Percentiles rank a stretch among this genome's conserved stretches.
These are phyloP conservation scores for Plenodomus lindquistii DNA, from an alignment of 2,329 filamentous ascomycete genomes.

Conservation along the genomic window DNA sequence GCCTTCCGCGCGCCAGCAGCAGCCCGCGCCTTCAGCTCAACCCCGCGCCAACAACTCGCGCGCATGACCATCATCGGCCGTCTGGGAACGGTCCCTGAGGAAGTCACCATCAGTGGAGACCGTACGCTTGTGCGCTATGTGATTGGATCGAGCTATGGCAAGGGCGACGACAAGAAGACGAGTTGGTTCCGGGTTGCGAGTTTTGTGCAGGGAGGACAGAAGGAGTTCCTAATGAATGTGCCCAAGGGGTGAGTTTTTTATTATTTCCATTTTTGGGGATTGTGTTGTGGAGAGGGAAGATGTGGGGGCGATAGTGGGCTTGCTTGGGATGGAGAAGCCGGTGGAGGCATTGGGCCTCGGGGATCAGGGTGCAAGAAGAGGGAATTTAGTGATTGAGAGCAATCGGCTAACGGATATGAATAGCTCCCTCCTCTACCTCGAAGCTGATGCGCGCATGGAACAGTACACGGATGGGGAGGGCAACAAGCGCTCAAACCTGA, in stretches of 20 bases:
- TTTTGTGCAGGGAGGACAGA: constrained; percentile 72
- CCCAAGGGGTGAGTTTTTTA: constrained; percentile 74
- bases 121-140: constrained; percentile 76
- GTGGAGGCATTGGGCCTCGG: no score
- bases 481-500: constrained; percentile 66
- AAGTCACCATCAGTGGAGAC: constrained; percentile 73
- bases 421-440: constrained; percentile 72
- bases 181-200: constrained; percentile 83
- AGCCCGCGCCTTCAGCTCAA: constrained; percentile 76
- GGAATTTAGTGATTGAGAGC: background rate
- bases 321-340: background rate
- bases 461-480: constrained; percentile 69
- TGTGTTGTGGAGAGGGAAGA: background rate
- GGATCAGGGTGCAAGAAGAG: background rate
- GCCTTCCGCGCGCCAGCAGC: constrained; percentile 56
- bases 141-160: constrained; percentile 70
- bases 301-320: background rate
- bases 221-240: constrained; percentile 72
- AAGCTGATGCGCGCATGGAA: constrained; percentile 75
- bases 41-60: constrained; percentile 65
- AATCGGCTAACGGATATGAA: constrained; percentile 1
- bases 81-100: constrained; percentile 77
- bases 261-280: background rate
- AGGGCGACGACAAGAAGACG: constrained; percentile 70
- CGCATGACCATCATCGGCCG: constrained; percentile 87